phyloP scores from a whole-genome alignment of 768 basidiomycete genomes.

The Collybia nuda region DNA sequence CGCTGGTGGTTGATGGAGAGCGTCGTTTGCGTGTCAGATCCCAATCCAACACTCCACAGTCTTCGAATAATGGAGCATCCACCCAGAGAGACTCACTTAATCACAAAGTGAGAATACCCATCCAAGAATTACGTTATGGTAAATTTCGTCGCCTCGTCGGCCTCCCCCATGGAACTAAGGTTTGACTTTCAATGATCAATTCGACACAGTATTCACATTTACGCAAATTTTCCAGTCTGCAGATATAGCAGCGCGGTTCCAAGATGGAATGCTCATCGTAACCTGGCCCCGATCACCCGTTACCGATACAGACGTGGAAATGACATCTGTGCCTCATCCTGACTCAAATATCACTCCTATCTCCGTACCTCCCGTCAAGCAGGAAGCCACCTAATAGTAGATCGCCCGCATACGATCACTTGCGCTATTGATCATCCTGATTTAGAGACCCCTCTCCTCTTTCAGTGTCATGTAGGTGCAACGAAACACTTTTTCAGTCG shows the following conservation, averaged over 20 bases:
- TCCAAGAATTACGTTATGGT: conserved; percentile 44
- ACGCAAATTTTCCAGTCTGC: conserved; percentile 26
- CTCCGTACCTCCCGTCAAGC: neutral
- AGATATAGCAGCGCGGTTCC: conserved; percentile 33
- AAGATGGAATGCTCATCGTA: conserved; percentile 41
- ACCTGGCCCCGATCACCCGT: conserved; percentile 34
- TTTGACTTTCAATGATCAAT: conserved; percentile 19
- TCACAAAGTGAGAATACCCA: conserved; percentile 13
- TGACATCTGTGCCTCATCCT: neutral
- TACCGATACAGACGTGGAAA: neutral
- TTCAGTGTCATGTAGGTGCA: too few relatives aligned
- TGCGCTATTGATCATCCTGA: too few relatives aligned
- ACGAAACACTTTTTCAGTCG: too few relatives aligned
- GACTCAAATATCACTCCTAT: neutral
- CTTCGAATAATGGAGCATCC: neutral
- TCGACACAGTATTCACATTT: conserved; percentile 8
- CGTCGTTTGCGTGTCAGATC: conserved; percentile 19
- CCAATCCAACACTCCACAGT: neutral
- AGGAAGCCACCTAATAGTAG: neutral
- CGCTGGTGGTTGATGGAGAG: conserved; percentile 34
- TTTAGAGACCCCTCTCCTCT: too few relatives aligned
- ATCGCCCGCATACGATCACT: neutral
- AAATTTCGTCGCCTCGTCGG: conserved; percentile 36
- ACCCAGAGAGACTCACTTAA: neutral
- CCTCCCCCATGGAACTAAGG: conserved; percentile 38